Conservation (phyloP, 2,329 filamentous ascomycete genomes). For the Lecanicillium sp. region DNA sequence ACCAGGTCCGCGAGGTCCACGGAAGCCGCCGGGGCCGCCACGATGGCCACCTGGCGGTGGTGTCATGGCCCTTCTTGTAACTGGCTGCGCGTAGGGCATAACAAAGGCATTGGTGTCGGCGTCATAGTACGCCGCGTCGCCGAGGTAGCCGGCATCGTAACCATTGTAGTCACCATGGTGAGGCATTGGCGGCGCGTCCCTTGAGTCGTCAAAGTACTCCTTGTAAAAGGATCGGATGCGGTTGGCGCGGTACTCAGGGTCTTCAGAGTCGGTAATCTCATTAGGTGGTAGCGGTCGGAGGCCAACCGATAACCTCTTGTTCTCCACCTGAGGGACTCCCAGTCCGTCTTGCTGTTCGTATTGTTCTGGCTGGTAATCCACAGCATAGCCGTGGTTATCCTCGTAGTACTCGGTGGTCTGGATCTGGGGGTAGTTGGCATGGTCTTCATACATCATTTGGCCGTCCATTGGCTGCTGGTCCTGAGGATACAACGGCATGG, state of each 20-base stretch:
- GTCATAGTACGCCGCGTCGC: conserved; percentile 61
- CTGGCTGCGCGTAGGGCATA: conserved; percentile 76
- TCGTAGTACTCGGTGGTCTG: conserved; percentile 26
- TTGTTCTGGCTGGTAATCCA: conserved; percentile 12
- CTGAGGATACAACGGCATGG: background rate
- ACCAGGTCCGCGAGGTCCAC: conserved; percentile 26
- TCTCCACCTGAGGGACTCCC: conserved; percentile 46
- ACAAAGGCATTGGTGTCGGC: conserved; percentile 64
- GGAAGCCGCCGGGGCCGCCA: conserved; percentile 42
- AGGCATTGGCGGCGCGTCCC: conserved; percentile 34
- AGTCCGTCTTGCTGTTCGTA: conserved; percentile 29
- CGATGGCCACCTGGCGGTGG: conserved; percentile 63
- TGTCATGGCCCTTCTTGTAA: conserved; percentile 89
- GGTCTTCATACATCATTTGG: conserved; percentile 10
- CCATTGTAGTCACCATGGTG: conserved; percentile 53
- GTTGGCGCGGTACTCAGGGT: conserved; percentile 90
- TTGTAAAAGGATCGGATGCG: conserved; percentile 98
- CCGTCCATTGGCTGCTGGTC: conserved; percentile 10
- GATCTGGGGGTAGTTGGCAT: conserved; percentile 17
- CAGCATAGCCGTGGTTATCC: conserved; percentile 20
- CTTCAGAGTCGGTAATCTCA: conserved; percentile 70
- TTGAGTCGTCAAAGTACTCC: conserved; percentile 93
- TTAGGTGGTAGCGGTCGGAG: conserved; percentile 84
- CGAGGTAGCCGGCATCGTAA: conserved; percentile 62
- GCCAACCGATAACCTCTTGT: conserved; percentile 57